Base-by-base conservation (phyloP, 2,329 filamentous ascomycete genomes). In the Xylariaceae sp. region DNA sequence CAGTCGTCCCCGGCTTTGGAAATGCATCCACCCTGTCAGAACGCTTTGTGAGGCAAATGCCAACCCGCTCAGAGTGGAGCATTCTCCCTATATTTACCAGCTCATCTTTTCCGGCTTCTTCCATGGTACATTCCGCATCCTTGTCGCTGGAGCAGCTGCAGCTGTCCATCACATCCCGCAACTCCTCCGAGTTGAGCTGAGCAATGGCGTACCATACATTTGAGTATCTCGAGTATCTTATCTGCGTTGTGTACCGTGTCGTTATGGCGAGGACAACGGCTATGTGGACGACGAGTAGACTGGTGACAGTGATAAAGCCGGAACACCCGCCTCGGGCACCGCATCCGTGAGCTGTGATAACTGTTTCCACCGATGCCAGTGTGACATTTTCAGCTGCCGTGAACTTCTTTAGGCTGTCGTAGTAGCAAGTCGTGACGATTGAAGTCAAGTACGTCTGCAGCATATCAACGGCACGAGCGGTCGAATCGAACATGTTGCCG, bases 181-280 rank as follows among this genome's bases (percentile, higher is more conserved):
- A 18, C 36, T 54, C 51, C 14, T 43, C 38, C 5, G 45, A 31
- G 13, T 47, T 31, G 1, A 54, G 41, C 48, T 54, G 52, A 31
- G 53, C 44, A 22, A 51, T 42, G 19, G 53, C 42, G 12, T 55
- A 49, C 49, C 53, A 55, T 4, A 44, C 48, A 34, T 55, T 55
- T 2, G 48, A 48, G 36, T 38, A 47, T 40, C 49, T 48, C 16
- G 49, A 55, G 31, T 52, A 55, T 39, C 45, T 45, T 28, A 45
- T 49, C 19, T 55, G 48, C 5, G 19, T 16, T 3, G 48, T 31
- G 17, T 42, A 55, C 1, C 51, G 36, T 4, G 45, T 19, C 2
- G 53, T 49, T 17, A 49, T 46, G 34, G n/a, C 14, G 14, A 34
- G 31, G 12, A 49, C 40, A 14, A 45, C 11, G 16, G 47, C 19